Evolutionary conservation across 768 basidiomycete genomes (phyloP), one percentile per base, ranked within the genome.

Genomic region (Russula abietina): DNA sequence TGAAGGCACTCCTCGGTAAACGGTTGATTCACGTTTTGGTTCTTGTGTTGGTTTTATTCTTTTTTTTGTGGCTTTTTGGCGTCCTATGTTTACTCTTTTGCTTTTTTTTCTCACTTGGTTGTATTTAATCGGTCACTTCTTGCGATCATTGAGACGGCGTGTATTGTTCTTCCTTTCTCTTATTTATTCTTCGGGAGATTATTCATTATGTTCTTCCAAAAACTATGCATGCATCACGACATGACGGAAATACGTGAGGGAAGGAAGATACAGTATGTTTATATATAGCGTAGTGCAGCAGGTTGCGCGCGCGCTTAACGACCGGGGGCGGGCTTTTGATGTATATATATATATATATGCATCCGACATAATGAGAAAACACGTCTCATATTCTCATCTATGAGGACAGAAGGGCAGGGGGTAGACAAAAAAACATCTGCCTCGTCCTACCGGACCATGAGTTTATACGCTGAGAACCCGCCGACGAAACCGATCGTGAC

Each of bases 401-500:
- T 9, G n/a, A n/a, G n/a, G 43, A 43, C 43, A 43, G 43, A n/a
- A 22, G 2, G 19, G 43, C n/a, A 2, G 43, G 38, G 0, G 3
- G n/a, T 22, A 11, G 3, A 11, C n/a, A 22, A 39, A 45, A 45
- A 22, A n/a, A 45, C 43, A n/a, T n/a, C 11, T 10, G n/a, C n/a
- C 22, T 45, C 4, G 4, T 8, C 70, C 43, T 70, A 73, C 17
- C 68, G 67, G 38, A 73, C 78, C 87, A 91, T 88, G 70, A 91
- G 84, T 54, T 80, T 83, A 72, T 91, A 91, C 6, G 90, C 87
- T 32, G 85, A 82, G 72, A 87, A 91, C 2, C 87, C 89, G 3
- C 91, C 92, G 30, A 94, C 73, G 56, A 89, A 64, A 10, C 93
- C 96, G 73, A 98, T 91, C 0, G 85, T 85, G 2, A 84, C 83